Conservation (phyloP, 768 basidiomycete species). For the Trametes villosa region DNA sequence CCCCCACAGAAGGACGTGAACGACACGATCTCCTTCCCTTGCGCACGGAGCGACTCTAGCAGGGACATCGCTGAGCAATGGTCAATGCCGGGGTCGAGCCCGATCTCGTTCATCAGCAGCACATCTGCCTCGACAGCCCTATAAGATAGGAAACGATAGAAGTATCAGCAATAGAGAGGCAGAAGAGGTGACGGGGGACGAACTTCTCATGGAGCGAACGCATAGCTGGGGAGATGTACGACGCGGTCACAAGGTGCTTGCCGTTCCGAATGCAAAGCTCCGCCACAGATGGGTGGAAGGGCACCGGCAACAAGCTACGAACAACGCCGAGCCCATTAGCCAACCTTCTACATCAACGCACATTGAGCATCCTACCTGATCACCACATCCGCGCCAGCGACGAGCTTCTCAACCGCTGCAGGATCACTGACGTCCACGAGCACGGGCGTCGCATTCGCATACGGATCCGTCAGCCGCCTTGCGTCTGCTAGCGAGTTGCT, state of each 20-base stretch:
- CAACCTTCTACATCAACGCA: neutral
- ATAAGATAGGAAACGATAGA: no score
- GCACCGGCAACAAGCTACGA: slow-evolving; percentile 75
- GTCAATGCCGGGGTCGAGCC: slow-evolving; percentile 88
- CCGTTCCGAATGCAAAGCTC: slow-evolving; percentile 67
- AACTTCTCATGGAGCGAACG: slow-evolving; percentile 62
- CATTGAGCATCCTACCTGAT: slow-evolving; percentile 63
- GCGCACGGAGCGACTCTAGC: slow-evolving; percentile 51
- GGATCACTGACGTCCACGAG: slow-evolving; percentile 61
- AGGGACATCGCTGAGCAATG: slow-evolving; percentile 85
- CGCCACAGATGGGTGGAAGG: slow-evolving; percentile 73
- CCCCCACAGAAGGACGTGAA: slow-evolving; percentile 95
- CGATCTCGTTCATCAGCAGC: slow-evolving; percentile 87
- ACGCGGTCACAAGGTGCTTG: slow-evolving; percentile 88
- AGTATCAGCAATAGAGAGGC: neutral
- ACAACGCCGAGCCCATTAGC: neutral
- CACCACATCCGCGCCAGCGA: slow-evolving; percentile 75
- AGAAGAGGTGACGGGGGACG: slow-evolving; percentile 23
- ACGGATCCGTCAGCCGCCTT: slow-evolving; percentile 46
- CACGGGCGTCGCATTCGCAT: slow-evolving; percentile 58
- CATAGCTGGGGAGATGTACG: slow-evolving; percentile 87
- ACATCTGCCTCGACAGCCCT: slow-evolving; percentile 69
- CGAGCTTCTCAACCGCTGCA: slow-evolving; percentile 49
- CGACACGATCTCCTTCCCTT: slow-evolving; percentile 62
- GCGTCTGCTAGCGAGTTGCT: slow-evolving; percentile 73